These are phyloP conservation scores for Colletotrichum cereale DNA, from an alignment of 2,329 filamentous ascomycete genomes.

Conservation along the genomic window DNA sequence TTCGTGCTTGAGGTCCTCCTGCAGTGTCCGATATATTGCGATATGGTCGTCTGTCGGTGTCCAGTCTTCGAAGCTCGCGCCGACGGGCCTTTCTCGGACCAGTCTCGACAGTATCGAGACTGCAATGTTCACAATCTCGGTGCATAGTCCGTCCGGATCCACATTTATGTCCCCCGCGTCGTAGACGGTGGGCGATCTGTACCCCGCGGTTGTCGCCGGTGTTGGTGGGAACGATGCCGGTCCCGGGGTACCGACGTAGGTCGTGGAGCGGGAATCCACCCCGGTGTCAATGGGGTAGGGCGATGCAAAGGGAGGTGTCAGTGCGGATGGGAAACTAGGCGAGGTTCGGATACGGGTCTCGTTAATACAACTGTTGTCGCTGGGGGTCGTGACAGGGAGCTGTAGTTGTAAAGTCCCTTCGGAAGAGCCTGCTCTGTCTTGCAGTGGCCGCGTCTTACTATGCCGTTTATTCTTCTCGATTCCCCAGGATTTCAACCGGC, in stretches of 20 bases:
- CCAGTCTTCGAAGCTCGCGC: neutral
- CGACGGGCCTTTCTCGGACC: neutral
- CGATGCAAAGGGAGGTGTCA: neutral
- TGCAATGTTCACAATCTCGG: neutral
- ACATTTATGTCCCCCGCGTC: neutral
- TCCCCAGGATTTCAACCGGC: conserved; percentile 31
- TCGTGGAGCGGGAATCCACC: conserved; percentile 3
- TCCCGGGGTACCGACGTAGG: neutral
- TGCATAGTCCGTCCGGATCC: neutral
- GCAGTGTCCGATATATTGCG: conserved; percentile 16
- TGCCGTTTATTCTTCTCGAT: conserved; percentile 35
- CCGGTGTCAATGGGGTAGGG: neutral
- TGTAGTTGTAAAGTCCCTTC: too few relatives aligned
- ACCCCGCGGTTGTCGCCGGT: neutral
- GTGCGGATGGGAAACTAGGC: neutral
- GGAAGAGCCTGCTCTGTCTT: neutral
- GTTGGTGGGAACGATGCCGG: conserved; percentile 11
- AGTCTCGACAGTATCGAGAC: conserved; percentile 4
- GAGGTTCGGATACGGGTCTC: neutral
- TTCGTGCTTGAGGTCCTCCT: conserved; percentile 23
- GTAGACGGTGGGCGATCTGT: neutral
- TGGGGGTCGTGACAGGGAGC: neutral
- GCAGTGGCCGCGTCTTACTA: neutral
- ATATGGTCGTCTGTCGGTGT: conserved; percentile 22
- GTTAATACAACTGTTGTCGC: neutral